Conservation (phyloP, 306 rosid species). For the Alnus glutinosa region DNA sequence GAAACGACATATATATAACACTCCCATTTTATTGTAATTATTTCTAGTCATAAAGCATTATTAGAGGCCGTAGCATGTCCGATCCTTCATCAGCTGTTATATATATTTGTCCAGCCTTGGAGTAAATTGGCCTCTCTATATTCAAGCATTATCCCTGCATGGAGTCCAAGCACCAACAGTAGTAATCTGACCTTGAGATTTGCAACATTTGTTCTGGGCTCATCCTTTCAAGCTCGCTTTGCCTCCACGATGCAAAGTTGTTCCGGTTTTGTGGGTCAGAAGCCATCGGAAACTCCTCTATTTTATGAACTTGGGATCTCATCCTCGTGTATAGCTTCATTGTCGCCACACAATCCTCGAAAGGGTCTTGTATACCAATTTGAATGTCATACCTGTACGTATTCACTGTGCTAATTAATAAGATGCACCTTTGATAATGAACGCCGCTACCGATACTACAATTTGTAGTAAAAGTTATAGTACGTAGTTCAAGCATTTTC, state of each 20-base stretch:
- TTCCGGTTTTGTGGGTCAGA: slow-evolving; percentile 73
- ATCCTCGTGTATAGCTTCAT: slow-evolving; percentile 86
- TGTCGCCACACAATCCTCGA: slow-evolving; percentile 82
- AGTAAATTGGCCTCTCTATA: too few species aligned
- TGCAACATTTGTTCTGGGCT: slow-evolving; percentile 78
- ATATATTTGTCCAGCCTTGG: too few species aligned
- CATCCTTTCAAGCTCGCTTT: slow-evolving; percentile 80
- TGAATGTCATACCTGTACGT: slow-evolving; percentile 80
- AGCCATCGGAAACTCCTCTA: slow-evolving; percentile 64
- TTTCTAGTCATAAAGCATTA: too few species aligned
- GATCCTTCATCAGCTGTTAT: too few species aligned
- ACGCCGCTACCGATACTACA: too few species aligned
- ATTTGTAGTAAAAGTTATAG: too few species aligned
- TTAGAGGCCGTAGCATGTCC: too few species aligned
- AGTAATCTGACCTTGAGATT: slow-evolving; percentile 84
- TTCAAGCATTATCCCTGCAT: neutral
- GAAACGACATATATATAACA: too few species aligned
- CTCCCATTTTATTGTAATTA: too few species aligned
- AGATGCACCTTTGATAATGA: too few species aligned
- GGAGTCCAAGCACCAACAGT: slow-evolving; percentile 96
- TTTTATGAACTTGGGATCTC: slow-evolving; percentile 63
- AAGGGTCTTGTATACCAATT: slow-evolving; percentile 80
- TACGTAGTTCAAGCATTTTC: too few species aligned
- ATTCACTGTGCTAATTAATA: neutral
- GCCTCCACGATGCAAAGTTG: slow-evolving; percentile 71